Evolutionary conservation across 169 alveolate species (phyloP).

Genomic region (Cryptosporidium muris): DNA sequence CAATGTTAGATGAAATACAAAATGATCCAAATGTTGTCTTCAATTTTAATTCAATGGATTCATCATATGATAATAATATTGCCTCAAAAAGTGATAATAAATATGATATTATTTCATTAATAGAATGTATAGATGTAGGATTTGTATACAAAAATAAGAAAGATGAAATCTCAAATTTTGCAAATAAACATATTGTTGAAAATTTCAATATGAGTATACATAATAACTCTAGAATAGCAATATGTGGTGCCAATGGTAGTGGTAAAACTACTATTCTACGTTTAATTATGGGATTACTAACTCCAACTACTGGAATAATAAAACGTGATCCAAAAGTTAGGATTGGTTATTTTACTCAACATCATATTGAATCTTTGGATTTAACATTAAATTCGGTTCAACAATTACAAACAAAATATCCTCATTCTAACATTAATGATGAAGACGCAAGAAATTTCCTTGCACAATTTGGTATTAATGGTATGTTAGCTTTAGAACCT

Average conservation of each 20-base stretch:
- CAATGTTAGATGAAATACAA: conserved; percentile 90
- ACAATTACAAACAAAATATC: conserved; percentile 84
- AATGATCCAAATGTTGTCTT: conserved; percentile 92
- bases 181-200: conserved; percentile 64
- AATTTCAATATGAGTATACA: conserved; percentile 79
- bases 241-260: conserved; percentile 98
- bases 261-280: conserved; percentile 96
- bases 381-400: conserved; percentile 94
- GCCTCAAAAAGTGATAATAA: not conserved
- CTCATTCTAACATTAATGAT: conserved; percentile 84
- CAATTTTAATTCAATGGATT: conserved; percentile 40
- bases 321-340: conserved; percentile 91
- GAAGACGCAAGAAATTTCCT: conserved; percentile 90
- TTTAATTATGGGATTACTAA: conserved; percentile 87
- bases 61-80: not conserved
- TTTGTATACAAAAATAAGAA: conserved; percentile 6
- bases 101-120: conserved; percentile 3
- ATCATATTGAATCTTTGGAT: conserved; percentile 94
- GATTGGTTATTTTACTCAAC: conserved; percentile 93
- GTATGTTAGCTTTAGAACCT: conserved; percentile 94
- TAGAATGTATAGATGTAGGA: conserved; percentile 55
- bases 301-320: conserved; percentile 88
- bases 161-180: not conserved
- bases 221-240: conserved; percentile 90
- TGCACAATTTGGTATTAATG: conserved; percentile 93